Evolutionary conservation across 805 yeast species (phyloP).

Genomic region (Candida takata): DNA sequence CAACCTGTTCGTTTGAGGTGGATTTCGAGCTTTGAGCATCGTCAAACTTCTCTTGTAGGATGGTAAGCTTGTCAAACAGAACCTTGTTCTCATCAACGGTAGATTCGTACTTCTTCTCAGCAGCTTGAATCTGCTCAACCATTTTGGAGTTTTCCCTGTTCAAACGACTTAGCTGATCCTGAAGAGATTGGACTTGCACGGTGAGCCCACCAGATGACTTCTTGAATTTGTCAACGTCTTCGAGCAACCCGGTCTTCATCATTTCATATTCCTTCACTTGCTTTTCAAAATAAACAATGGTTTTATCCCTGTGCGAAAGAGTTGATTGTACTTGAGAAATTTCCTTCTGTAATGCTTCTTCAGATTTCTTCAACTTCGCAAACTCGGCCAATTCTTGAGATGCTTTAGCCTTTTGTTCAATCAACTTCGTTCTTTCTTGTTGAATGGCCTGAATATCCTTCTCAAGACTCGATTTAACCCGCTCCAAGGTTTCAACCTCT

Average conservation of each 20-base stretch:
- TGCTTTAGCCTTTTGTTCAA: conserved; percentile 17
- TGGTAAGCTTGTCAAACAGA: conserved; percentile 34
- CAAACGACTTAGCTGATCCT: conserved; percentile 24
- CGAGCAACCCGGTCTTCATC: conserved; percentile 19
- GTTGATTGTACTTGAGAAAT: conserved; percentile 9
- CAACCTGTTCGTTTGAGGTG: conserved; percentile 36
- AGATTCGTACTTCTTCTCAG: conserved; percentile 30
- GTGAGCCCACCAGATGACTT: conserved; percentile 23
- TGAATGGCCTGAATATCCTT: conserved; percentile 17
- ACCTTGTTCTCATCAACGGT: conserved; percentile 33
- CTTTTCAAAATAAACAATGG: conserved; percentile 31
- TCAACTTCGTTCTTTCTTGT: conserved; percentile 15
- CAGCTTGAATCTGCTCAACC: conserved; percentile 32
- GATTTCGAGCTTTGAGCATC: conserved; percentile 30
- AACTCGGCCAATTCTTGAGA: conserved; percentile 15
- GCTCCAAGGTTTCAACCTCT: conserved; percentile 10
- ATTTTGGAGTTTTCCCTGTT: conserved; percentile 31
- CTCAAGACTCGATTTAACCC: conserved; percentile 14
- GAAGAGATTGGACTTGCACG: conserved; percentile 26
- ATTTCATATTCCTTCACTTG: conserved; percentile 32
- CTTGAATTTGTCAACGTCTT: conserved; percentile 19
- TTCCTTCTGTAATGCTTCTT: conserved; percentile 20
- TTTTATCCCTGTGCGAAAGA: conserved; percentile 30
- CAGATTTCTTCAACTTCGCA: conserved; percentile 17
- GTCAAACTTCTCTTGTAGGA: conserved; percentile 32